Evolutionary conservation across 495 filamentous ascomycete species (phyloP).

Genomic region (Talaromyces borbonicus): DNA sequence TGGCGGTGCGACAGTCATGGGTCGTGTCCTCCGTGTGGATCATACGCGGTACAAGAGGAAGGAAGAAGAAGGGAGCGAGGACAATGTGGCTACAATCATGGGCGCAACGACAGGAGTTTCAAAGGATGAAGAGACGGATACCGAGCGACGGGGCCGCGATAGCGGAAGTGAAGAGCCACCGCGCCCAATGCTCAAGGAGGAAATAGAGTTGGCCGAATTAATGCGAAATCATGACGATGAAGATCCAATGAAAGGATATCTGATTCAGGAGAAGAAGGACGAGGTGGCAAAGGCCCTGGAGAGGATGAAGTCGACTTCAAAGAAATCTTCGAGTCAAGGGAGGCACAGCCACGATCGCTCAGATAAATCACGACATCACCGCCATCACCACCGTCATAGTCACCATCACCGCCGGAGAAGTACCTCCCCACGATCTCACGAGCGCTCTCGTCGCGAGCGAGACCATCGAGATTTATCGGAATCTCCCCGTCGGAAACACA

Average conservation of each 20-base stretch:
- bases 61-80: constrained; percentile 72
- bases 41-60: constrained; percentile 83
- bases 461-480: constrained; percentile 5
- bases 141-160: constrained; percentile 28
- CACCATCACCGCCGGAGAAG: constrained; percentile 36
- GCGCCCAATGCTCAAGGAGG: constrained; percentile 50
- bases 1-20: constrained; percentile 73
- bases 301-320: constrained; percentile 37
- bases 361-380: constrained; percentile 41
- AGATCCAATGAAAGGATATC: constrained; percentile 91
- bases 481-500: constrained; percentile 1
- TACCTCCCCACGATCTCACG: constrained; percentile 24
- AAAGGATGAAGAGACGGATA: constrained; percentile 11
- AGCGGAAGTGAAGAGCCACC: constrained; percentile 36
- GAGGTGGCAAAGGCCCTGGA: constrained; percentile 65
- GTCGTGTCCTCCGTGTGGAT: constrained; percentile 76
- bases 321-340: constrained; percentile 26
- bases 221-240: constrained; percentile 82
- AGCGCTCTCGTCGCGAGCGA: constrained; percentile 10
- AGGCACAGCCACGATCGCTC: constrained; percentile 30
- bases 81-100: constrained; percentile 37
- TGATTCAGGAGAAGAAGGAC: constrained; percentile 81
- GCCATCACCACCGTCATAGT: constrained; percentile 50
- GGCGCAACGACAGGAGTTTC: constrained; percentile 15
- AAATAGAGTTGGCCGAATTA: constrained; percentile 65